A percentile compares a stretch with the other conserved stretches of the same genome.
Conservation (phyloP, 192 early-diverging fungal genomes). For the Mortierella alpina region DNA sequence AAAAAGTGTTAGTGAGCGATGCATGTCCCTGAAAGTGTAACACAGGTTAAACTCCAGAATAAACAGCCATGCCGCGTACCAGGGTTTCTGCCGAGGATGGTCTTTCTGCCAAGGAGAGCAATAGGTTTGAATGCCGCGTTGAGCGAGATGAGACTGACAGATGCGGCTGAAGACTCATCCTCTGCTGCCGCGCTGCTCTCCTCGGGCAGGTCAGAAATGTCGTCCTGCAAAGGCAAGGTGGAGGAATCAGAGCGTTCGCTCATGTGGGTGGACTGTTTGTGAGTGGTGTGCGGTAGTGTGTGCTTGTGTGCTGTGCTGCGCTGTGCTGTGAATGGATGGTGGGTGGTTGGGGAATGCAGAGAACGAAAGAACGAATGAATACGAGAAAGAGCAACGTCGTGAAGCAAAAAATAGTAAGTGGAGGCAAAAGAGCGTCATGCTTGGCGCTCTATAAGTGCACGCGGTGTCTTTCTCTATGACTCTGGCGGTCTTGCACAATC, state of each 20-base stretch:
- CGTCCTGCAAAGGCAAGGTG: slow-evolving; percentile 9
- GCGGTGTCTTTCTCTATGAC: neutral
- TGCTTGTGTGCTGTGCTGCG: neutral
- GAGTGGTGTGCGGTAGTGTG: neutral
- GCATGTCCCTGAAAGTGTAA: neutral
- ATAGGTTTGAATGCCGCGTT: neutral
- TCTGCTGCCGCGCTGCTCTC: neutral
- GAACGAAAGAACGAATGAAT: neutral
- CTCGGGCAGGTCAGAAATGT: slow-evolving; percentile 28
- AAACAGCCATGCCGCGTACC: neutral
- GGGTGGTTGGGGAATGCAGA: neutral
- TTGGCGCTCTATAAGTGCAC: too few species aligned
- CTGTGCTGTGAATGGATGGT: neutral
- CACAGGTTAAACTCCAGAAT: neutral
- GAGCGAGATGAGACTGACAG: slow-evolving; percentile 17
- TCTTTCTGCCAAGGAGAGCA: slow-evolving; percentile 8
- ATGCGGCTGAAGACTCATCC: neutral
- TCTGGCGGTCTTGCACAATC: too few species aligned
- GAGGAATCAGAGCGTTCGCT: neutral
- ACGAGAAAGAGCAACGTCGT: neutral
- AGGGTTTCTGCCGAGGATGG: slow-evolving; percentile 18
- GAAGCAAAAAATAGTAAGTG: neutral
- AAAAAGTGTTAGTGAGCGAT: neutral
- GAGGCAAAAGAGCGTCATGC: too few species aligned
- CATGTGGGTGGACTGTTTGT: too few species aligned